A percentile compares a stretch with the other conserved stretches of the same genome.
Evolutionary conservation across 2,329 filamentous ascomycete species (phyloP).

Genomic region (Penicillium polonicum): DNA sequence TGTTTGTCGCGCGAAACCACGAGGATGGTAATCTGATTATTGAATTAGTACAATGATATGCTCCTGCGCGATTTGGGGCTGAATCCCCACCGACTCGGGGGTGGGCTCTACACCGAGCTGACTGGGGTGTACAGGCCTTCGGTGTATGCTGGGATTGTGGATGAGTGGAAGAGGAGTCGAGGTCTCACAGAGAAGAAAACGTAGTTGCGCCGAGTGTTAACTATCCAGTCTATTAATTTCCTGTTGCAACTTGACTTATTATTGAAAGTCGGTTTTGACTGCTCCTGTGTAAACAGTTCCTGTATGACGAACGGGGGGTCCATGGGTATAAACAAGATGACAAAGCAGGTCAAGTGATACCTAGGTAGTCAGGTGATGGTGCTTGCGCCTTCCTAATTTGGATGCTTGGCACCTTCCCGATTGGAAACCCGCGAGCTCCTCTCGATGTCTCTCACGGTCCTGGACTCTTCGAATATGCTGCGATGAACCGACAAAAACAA

Average conservation of each 20-base stretch:
- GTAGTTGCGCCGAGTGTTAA: neutral
- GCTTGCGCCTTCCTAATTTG: slow-evolving; percentile 22
- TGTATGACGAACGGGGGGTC: too few relatives aligned
- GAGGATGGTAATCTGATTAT: neutral
- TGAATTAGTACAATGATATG: slow-evolving; percentile 26
- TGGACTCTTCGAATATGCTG: neutral
- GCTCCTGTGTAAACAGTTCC: neutral
- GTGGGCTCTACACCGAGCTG: slow-evolving; percentile 20
- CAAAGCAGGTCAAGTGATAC: neutral
- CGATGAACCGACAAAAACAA: too few relatives aligned
- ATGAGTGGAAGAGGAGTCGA: slow-evolving; percentile 21
- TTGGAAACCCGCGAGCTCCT: neutral
- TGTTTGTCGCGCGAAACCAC: neutral
- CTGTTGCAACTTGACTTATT: neutral
- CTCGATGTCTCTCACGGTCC: neutral
- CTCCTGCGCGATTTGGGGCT: slow-evolving; percentile 26
- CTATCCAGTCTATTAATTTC: neutral
- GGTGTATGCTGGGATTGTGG: slow-evolving; percentile 28
- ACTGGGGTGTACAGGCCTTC: slow-evolving; percentile 23
- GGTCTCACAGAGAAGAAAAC: neutral
- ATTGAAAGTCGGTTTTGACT: neutral
- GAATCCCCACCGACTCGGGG: slow-evolving; percentile 25
- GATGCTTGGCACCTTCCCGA: slow-evolving; percentile 1
- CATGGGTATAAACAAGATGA: neutral
- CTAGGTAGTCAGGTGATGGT: slow-evolving; percentile 3